Base-by-base conservation (phyloP, 495 filamentous ascomycete species). In the Amorphotheca resinae region DNA sequence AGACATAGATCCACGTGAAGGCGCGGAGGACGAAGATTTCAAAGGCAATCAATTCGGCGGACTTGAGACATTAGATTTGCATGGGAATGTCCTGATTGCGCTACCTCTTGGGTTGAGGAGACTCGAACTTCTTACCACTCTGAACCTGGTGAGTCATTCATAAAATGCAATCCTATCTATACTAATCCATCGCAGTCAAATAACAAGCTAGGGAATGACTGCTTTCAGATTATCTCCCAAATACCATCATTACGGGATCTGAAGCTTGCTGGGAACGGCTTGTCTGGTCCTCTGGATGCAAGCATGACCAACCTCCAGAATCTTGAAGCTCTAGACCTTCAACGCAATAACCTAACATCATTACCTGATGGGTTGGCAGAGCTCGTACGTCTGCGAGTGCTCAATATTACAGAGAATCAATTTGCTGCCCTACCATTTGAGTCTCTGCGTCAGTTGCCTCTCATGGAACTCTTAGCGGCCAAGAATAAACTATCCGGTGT, bases 271-370 rank as follows among this genome's bases (percentile, higher is more conserved):
- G 80, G 85, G 21, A 96, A 96, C 49, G 61, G 69, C 6, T 56
- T 99, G 4, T 63, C 76, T 30, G 87, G 84, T 5, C 53, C 66
- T 3, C 60, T 95, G 4, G 64, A 75, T 43, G 41, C 67, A 1
- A 62, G 63, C 25, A 67, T 93, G 33, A 55, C 65, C 15, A 66
- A 65, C 22, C 62, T 96, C 35, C 55, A 53, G 22, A 73, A 78
- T 17, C 65, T 99, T 4, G 87, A 95, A 52, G 64, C 73, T 28
- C 66, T 96, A 9, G 88, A 95, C 48, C 46, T 99, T 0, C 82
- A 83, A 38, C 70, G 73, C 12, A 99, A 99, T 59, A 71, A 71
- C 35, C 68, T 99, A 16, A 79, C 79, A n/a, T 63, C 66, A 1
- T 64, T 99, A n/a, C 83, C 91, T 0, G 56, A 70, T 12, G 69